Conservation (phyloP, 2,329 filamentous ascomycete genomes). For the Chrysoporthe puriensis region DNA sequence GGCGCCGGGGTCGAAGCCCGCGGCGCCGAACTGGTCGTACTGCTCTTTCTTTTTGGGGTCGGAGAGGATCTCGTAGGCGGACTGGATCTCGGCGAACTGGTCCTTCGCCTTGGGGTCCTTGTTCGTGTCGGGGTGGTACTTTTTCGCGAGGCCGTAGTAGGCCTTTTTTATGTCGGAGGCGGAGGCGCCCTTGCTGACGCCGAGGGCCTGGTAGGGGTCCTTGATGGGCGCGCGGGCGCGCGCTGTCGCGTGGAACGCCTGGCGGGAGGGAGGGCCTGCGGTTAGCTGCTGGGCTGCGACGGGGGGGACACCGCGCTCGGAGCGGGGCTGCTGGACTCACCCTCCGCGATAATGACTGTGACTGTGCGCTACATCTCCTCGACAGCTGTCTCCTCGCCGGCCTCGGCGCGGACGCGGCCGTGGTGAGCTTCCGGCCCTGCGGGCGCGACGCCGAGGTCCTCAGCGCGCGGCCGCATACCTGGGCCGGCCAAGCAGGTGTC, state of each 20-base stretch:
- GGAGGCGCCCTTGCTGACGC: slow-evolving; percentile 80
- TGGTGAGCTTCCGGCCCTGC: slow-evolving; percentile 29
- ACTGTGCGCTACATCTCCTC: slow-evolving; percentile 17
- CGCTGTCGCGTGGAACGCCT: slow-evolving; percentile 66
- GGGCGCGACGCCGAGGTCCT: slow-evolving; percentile 32
- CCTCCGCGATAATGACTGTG: slow-evolving; percentile 20
- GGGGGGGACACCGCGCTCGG: not conserved
- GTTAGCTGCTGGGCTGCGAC: slow-evolving; percentile 8
- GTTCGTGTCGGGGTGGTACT: slow-evolving; percentile 97
- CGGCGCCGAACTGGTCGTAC: slow-evolving; percentile 87
- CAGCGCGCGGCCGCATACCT: slow-evolving; percentile 37
- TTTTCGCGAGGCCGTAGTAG: slow-evolving; percentile 97
- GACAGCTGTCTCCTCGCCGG: slow-evolving; percentile 24
- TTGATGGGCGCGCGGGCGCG: slow-evolving; percentile 55
- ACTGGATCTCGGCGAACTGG: slow-evolving; percentile 89
- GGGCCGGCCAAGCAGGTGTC: slow-evolving; percentile 37
- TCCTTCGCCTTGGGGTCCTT: slow-evolving; percentile 94
- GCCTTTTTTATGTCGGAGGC: slow-evolving; percentile 94
- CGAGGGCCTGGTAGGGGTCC: slow-evolving; percentile 87
- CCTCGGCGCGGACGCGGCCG: slow-evolving; percentile 31
- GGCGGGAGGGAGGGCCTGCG: not conserved
- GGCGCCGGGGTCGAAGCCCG: slow-evolving; percentile 81
- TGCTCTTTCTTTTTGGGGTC: slow-evolving; percentile 92
- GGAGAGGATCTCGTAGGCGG: slow-evolving; percentile 90
- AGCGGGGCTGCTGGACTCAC: slow-evolving; percentile 8